Evolutionary conservation across 768 basidiomycete genomes (phyloP), one percentile per base, ranked within the genome.

Genomic region (Harrya chromipes): DNA sequence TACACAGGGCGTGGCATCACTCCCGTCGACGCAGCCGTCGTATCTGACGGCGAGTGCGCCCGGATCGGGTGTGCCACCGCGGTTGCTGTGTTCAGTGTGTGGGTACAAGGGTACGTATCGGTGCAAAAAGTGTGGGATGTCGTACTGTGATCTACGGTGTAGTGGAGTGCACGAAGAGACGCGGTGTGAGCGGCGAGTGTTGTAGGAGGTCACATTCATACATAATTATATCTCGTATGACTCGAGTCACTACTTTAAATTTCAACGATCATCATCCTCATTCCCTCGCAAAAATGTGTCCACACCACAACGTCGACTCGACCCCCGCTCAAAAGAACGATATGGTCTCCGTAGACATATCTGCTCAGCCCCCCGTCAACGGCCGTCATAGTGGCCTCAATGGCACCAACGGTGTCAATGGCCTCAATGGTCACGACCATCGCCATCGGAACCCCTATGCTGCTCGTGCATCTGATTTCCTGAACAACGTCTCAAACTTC

Each of bases 31-130:
- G 34, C 71, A 76, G 13, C 80, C 88, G 6, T 83, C 81, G 16
- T 93, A 94, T 72, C 65, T 92, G 50, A 88, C 83, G 17, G 86
- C 85, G 13, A 72, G 68, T 26, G 77, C 83, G 1, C 79, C 83
- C 2, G 74, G 81, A 1, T 71, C 87, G 0, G 66, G 64, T 1
- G 79, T 84, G 49, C 88, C 90, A 6, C 78, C 84, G 8, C 82
- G 88, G 36, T 70, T 81, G 55, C 61, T 93, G 13, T 94, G 91
- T 62, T 82, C 88, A n/a, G 86, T 92, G 21, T 93, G 91, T 57
- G 89, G 91, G 3, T 92, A 88, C 65, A 87, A 81, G 79, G 90
- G 87, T 6, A 73, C 74, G 4, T 93, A 94, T 63, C 84, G 79
- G 47, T 94, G 91, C 70, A 79, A 77, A 52, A 80, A 79, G 57